Evolutionary conservation across 257 asterid species (phyloP).

Genomic region (Eustoma russellianum): DNA sequence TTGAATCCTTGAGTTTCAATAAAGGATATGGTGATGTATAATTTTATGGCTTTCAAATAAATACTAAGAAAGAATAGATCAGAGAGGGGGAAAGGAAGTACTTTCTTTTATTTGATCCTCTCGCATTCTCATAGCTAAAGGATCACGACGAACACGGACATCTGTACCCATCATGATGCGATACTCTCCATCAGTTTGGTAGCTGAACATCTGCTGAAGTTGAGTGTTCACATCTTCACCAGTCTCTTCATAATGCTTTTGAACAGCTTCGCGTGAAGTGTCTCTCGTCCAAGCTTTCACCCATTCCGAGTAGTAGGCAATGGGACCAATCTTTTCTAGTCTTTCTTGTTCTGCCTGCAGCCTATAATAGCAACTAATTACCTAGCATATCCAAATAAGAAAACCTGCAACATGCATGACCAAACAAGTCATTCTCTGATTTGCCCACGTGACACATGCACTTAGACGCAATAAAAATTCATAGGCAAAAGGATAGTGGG

Average conservation of each 20-base stretch:
- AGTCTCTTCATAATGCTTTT: constrained; percentile 90
- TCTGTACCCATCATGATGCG: constrained; percentile 98
- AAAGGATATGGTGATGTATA: too few relatives aligned
- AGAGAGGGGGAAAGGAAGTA: constrained; percentile 13
- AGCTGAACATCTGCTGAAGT: constrained; percentile 65
- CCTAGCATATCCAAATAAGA: constrained; percentile 14
- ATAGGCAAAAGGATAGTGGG: too few relatives aligned
- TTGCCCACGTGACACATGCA: too few relatives aligned
- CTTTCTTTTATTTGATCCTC: constrained; percentile 95
- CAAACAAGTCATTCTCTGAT: background rate
- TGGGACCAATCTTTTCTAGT: constrained; percentile 57
- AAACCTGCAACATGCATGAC: background rate
- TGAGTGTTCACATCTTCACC: constrained; percentile 92
- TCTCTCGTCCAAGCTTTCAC: constrained; percentile 78
- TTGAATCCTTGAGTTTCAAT: too few relatives aligned
- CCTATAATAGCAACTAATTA: constrained; percentile 33
- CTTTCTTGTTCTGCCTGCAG: constrained; percentile 65
- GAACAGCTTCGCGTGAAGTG: constrained; percentile 79
- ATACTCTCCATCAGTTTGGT: constrained; percentile 83
- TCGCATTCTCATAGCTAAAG: constrained; percentile 84
- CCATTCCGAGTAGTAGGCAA: constrained; percentile 92
- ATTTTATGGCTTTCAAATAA: background rate
- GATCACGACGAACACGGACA: constrained; percentile 73
- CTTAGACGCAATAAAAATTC: too few relatives aligned
- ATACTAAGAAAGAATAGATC: background rate